A percentile compares a stretch with the other conserved stretches of the same genome.
These are phyloP conservation scores for Xylaria intraflava DNA, from an alignment of 495 filamentous ascomycete species.

Conservation along the genomic window DNA sequence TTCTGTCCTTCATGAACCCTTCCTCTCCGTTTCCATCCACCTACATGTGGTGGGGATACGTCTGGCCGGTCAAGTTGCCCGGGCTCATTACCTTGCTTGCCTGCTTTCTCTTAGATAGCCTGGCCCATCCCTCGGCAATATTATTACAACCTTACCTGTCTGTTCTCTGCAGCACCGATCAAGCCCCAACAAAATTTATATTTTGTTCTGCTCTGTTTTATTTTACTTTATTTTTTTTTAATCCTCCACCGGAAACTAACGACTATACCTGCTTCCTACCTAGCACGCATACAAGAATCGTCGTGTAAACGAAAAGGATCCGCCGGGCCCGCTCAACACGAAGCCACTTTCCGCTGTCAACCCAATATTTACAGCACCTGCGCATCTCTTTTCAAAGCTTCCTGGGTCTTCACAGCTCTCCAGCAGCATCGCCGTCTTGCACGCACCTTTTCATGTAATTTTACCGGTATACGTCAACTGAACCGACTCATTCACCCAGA, in stretches of 20 bases:
- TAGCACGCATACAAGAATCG: not conserved
- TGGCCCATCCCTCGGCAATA: not conserved
- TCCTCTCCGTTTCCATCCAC: no score
- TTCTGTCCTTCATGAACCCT: no score
- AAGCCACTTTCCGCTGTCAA: not conserved
- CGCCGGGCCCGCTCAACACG: not conserved
- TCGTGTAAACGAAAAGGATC: not conserved
- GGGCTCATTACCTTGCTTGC: not conserved
- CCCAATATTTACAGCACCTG: not conserved
- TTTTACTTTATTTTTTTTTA: not conserved
- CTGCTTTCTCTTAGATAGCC: not conserved
- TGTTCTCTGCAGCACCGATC: no score
- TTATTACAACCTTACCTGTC: no score
- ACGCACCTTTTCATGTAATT: constrained; percentile 8
- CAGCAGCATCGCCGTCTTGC: not conserved
- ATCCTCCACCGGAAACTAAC: not conserved
- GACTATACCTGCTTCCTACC: not conserved
- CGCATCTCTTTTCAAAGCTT: not conserved
- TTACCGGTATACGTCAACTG: not conserved
- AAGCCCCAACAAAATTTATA: no score
- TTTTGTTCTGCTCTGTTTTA: not conserved
- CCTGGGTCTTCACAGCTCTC: not conserved
- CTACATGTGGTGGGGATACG: no score
- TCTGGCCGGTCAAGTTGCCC: no score
- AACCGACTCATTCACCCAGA: not conserved